Evolutionary conservation across 768 basidiomycete genomes (phyloP).

Genomic region (Phylloporus sp.): DNA sequence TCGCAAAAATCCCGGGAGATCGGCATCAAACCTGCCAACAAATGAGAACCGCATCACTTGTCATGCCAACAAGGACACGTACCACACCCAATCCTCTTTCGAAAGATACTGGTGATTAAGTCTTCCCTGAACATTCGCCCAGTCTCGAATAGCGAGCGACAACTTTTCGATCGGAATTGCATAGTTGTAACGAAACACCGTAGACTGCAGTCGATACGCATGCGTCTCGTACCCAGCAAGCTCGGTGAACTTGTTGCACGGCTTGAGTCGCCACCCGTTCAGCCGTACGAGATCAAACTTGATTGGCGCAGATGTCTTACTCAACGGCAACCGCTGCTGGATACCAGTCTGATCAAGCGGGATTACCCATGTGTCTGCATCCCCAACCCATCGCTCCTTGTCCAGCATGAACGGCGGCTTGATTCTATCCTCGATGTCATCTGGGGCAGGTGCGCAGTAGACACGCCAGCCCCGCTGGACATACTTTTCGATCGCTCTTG

Average conservation of each 20-base stretch:
- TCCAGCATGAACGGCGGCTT: constrained; percentile 21
- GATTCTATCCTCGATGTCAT: not conserved
- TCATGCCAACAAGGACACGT: not conserved
- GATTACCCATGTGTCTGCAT: constrained; percentile 30
- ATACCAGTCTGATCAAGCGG: constrained; percentile 23
- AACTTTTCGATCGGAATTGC: constrained; percentile 10
- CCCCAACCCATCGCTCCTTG: constrained; percentile 30
- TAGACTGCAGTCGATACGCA: constrained; percentile 9
- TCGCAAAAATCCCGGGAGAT: constrained; percentile 12
- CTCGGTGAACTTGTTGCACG: not conserved
- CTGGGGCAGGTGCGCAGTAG: constrained; percentile 1
- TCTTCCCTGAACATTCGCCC: constrained; percentile 9
- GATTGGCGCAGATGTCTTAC: constrained; percentile 9
- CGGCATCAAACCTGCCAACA: constrained; percentile 19
- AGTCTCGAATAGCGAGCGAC: not conserved
- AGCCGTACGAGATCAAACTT: constrained; percentile 12
- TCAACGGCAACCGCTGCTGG: constrained; percentile 8
- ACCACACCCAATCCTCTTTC: constrained; percentile 21
- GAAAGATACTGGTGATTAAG: not conserved
- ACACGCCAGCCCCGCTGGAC: constrained; percentile 35
- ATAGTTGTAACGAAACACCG: constrained; percentile 27
- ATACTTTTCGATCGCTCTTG: constrained; percentile 32
- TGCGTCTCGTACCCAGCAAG: not conserved
- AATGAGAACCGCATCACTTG: not conserved
- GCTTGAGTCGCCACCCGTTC: constrained; percentile 18